These are phyloP conservation scores for Chaetomiaceae sp. DNA, from an alignment of 2,329 filamentous ascomycete species.

Conservation along the genomic window DNA sequence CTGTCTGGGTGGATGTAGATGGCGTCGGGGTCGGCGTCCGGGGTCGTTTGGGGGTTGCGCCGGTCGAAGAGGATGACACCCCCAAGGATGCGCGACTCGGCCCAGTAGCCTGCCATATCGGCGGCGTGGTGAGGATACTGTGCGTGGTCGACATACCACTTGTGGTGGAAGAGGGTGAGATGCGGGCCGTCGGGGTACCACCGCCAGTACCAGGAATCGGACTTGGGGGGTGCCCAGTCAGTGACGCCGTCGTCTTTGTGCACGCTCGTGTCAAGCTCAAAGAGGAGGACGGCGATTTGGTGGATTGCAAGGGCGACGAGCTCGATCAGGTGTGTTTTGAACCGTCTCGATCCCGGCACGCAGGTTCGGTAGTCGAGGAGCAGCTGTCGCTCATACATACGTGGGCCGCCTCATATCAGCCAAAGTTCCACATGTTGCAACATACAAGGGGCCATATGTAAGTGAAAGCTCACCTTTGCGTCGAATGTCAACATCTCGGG, in stretches of 20 bases:
- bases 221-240: conserved; percentile 8
- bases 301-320: conserved; percentile 22
- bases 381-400: too few relatives aligned
- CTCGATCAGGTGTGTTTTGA: conserved; percentile 22
- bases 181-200: conserved; percentile 4
- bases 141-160: conserved; percentile 16
- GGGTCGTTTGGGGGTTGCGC: not conserved
- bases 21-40: conserved; percentile 5
- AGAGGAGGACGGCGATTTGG: conserved; percentile 20
- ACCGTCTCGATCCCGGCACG: conserved; percentile 9
- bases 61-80: conserved; percentile 26
- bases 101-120: conserved; percentile 27
- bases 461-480: conserved; percentile 12
- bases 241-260: conserved; percentile 12
- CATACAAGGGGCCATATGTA: too few relatives aligned
- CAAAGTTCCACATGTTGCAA: too few relatives aligned
- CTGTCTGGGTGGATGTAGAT: conserved; percentile 25
- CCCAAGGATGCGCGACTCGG: conserved; percentile 24
- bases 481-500: conserved; percentile 8
- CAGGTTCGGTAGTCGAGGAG: conserved; percentile 13
- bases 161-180: conserved; percentile 21
- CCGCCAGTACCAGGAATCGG: not conserved
- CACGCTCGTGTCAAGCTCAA: conserved; percentile 10
- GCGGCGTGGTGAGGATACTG: conserved; percentile 23
- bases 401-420: too few relatives aligned